Evolutionary conservation across 345 rosid species (phyloP).

Genomic region (Brassica incana): DNA sequence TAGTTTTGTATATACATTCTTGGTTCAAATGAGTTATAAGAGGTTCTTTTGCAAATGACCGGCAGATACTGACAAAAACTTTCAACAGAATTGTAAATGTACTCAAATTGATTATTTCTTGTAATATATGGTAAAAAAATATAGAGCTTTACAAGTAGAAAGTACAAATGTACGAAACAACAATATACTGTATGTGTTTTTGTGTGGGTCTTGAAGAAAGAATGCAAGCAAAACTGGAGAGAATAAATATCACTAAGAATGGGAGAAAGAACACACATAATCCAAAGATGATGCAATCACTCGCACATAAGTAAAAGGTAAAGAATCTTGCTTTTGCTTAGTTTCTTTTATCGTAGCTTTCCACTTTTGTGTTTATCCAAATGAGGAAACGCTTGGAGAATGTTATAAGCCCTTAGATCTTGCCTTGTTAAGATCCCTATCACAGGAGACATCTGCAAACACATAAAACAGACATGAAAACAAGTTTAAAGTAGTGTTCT

Average conservation of each 20-base stretch:
- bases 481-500: neutral
- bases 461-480: neutral
- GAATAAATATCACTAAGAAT: slow-evolving; percentile 20
- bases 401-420: slow-evolving; percentile 71
- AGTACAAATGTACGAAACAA: slow-evolving; percentile 16
- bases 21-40: neutral
- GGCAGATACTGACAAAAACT: neutral
- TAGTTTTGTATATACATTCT: neutral
- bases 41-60: neutral
- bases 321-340: neutral
- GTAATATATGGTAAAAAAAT: slow-evolving; percentile 1
- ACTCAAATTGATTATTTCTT: slow-evolving; percentile 14
- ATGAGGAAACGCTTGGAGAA: slow-evolving; percentile 70
- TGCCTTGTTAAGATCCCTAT: slow-evolving; percentile 85
- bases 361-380: slow-evolving; percentile 51
- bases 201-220: slow-evolving; percentile 22
- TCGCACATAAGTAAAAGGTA: neutral
- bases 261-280: slow-evolving; percentile 13
- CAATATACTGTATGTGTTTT: neutral
- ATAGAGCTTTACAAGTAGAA: slow-evolving; percentile 32
- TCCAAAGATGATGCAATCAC: slow-evolving; percentile 10
- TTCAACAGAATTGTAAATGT: neutral
- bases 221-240: slow-evolving; percentile 38
- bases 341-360: slow-evolving; percentile 8
- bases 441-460: slow-evolving; percentile 62